Evolutionary conservation across 495 filamentous ascomycete genomes (phyloP).

Genomic region (Neurospora sp.): DNA sequence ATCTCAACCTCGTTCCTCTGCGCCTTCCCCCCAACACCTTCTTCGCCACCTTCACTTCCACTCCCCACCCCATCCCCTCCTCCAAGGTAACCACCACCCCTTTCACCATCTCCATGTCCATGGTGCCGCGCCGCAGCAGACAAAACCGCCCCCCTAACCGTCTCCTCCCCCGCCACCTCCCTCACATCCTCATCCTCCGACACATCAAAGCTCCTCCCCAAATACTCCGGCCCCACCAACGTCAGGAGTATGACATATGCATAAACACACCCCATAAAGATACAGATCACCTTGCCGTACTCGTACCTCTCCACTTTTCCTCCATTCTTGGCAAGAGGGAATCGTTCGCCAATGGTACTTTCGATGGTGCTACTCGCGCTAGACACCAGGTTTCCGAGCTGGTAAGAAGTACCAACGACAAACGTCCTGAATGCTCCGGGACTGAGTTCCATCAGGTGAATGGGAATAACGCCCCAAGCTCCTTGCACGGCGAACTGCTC

Average conservation of each 20-base stretch:
- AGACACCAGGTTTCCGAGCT: constrained; percentile 81
- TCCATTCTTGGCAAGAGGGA: constrained; percentile 45
- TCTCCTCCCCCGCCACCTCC: constrained; percentile 37
- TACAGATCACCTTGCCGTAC: constrained; percentile 85
- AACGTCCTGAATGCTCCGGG: constrained; percentile 77
- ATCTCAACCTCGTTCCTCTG: neutral
- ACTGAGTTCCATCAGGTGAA: constrained; percentile 74
- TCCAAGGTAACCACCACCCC: too few species aligned
- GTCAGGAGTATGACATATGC: constrained; percentile 68
- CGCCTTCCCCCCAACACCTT: neutral
- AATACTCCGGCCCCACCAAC: constrained; percentile 65
- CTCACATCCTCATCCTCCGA: constrained; percentile 54
- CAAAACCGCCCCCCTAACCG: constrained; percentile 9
- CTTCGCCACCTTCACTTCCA: neutral
- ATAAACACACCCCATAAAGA: constrained; percentile 91
- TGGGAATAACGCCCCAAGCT: constrained; percentile 76
- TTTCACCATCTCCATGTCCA: neutral
- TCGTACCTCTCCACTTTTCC: constrained; percentile 45
- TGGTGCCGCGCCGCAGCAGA: neutral
- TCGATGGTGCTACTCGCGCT: constrained; percentile 50
- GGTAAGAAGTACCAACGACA: constrained; percentile 73
- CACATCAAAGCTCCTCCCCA: constrained; percentile 55
- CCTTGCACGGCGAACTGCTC: constrained; percentile 87
- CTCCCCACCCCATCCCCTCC: neutral
- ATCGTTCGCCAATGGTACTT: constrained; percentile 68